Evolutionary conservation across 1,284 basidiomycete genomes (phyloP).

Genomic region (Cystobasidium sp.): DNA sequence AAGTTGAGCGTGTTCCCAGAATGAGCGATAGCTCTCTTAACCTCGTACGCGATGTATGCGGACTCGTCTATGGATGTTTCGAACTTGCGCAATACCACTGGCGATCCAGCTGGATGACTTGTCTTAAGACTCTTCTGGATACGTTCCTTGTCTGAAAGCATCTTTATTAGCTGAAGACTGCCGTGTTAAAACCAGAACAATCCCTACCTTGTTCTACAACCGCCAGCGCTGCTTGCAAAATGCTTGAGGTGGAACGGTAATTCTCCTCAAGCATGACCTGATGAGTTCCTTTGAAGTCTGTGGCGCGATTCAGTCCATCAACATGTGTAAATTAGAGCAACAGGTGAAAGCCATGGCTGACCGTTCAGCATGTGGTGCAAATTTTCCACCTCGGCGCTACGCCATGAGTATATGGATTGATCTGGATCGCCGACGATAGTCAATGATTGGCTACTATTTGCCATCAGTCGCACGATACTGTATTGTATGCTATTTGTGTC

Average conservation of each 20-base stretch:
- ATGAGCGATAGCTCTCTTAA: conserved; percentile 74
- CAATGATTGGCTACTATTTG: conserved; percentile 61
- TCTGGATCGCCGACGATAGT: conserved; percentile 92
- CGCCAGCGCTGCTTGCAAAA: conserved; percentile 74
- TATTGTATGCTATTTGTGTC: conserved; percentile 89
- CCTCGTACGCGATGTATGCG: conserved; percentile 74
- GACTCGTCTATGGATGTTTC: conserved; percentile 65
- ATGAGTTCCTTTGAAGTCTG: conserved; percentile 64
- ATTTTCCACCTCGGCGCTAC: conserved; percentile 79
- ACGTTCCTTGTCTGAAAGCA: conserved; percentile 66
- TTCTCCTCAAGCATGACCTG: conserved; percentile 83
- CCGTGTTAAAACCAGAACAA: not conserved
- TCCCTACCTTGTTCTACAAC: conserved; percentile 76
- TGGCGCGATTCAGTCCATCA: conserved; percentile 25
- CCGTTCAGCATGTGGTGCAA: conserved; percentile 75
- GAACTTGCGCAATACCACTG: conserved; percentile 63
- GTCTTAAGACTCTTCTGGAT: conserved; percentile 78
- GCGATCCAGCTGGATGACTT: conserved; percentile 67
- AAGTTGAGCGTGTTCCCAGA: conserved; percentile 74
- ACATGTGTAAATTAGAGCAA: conserved; percentile 54
- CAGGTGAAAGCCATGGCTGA: conserved; percentile 51
- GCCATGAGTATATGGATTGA: conserved; percentile 91
- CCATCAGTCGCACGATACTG: conserved; percentile 77
- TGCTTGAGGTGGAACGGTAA: conserved; percentile 81
- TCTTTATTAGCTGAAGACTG: not conserved